Evolutionary conservation across 176 grass and related monocot genomes (phyloP), one percentile per base, ranked within the genome.

Genomic region (Aegilops tauschii): DNA sequence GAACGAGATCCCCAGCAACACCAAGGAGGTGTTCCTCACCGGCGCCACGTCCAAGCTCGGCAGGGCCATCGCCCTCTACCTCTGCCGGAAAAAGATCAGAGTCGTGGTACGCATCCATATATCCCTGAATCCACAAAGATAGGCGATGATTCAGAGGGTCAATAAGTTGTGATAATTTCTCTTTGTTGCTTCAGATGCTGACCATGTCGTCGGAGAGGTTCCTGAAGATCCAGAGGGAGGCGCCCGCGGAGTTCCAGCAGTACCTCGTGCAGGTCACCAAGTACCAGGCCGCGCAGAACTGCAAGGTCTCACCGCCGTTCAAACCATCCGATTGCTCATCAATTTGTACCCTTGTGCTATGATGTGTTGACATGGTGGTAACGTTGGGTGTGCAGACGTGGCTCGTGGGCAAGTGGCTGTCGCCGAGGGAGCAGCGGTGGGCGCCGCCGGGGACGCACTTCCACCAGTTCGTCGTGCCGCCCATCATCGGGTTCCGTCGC

Each of bases 21-120:
- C 85, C 61, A 90, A 54, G 66, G 93, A 95, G 30, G 96, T 98
- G 8, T 92, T 98, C 90, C 79, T 98, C 79, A 95, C 93, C 6
- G 93, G 96, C 23, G 96, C 96, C 45, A 98, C 96, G 0, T 98
- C 96, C 73, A 98, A 98, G 90, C 93, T 98, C 37, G 96, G 96
- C 73, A 59, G 96, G 17, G 96, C 88, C 29, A 98, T 98, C 82
- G 93, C 96, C 6, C 91, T 98, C 21, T 94, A 98, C 84, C 90
- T 95, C 79, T 95, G 93, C 90, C 40, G 91, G n/a, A 92, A 93
- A 29, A 92, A 82, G 70, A 89, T 95, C 77, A 90, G 88, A 81
- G 96, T 98, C 67, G 20, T 95, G 78, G 96, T 98, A 92, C 80
- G 50, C 18, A 6, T 11, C 35, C 3, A 1, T 12, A 44, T 17